Conservation (phyloP, 768 basidiomycete genomes). For the Suillus bovinus region DNA sequence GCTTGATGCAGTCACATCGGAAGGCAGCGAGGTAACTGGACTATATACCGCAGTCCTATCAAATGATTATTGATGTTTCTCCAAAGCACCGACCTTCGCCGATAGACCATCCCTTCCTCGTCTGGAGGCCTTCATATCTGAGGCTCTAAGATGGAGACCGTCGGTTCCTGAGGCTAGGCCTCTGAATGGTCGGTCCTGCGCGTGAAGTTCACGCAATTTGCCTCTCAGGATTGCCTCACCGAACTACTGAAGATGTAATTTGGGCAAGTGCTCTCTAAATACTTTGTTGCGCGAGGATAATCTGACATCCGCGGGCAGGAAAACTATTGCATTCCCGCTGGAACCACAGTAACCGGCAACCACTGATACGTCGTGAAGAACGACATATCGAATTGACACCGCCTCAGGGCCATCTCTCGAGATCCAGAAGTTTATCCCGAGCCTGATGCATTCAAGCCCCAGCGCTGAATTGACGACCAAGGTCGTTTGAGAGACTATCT, state of each 20-base stretch:
- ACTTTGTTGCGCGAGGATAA: not conserved
- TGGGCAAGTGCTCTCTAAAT: not conserved
- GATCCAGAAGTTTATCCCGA: not conserved
- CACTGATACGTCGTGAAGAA: not conserved
- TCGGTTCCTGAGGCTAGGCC: not conserved
- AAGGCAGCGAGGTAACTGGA: conserved; percentile 21
- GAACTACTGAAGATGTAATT: not conserved
- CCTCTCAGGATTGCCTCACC: not conserved
- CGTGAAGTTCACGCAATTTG: not conserved
- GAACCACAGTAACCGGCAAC: not conserved
- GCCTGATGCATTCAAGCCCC: not conserved
- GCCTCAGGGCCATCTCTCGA: not conserved
- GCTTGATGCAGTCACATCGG: conserved; percentile 51
- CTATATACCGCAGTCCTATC: not conserved
- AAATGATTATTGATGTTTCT: not conserved
- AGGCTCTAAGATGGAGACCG: not conserved
- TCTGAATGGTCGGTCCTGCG: not conserved
- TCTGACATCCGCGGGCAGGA: not conserved
- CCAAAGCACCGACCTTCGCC: not conserved
- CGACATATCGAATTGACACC: not conserved
- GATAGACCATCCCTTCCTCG: not conserved
- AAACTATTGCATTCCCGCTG: not conserved
- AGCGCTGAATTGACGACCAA: not conserved
- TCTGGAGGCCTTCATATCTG: not conserved
- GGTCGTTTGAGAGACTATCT: not conserved